phyloP scores from a whole-genome alignment of 768 basidiomycete species.

The Psilocybe sp. region DNA sequence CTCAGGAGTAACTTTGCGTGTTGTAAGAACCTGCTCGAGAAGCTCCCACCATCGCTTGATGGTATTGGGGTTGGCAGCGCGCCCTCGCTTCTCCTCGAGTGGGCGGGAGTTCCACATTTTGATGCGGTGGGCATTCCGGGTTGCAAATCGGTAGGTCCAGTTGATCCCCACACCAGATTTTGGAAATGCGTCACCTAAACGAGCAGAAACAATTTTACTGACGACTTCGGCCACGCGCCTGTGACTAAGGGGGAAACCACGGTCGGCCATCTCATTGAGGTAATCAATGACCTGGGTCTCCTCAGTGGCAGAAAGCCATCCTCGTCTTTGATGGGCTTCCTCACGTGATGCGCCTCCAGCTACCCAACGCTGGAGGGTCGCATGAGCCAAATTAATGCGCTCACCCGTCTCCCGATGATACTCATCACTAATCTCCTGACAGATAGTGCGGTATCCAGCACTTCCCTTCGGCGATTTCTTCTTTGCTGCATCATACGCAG shows the following conservation, averaged over 20 bases:
- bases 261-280: conserved; percentile 22
- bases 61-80: conserved; percentile 33
- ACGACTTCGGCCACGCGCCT: conserved; percentile 29
- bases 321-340: conserved; percentile 1
- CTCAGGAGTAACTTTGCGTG: conserved; percentile 20
- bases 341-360: no score
- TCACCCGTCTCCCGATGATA: conserved; percentile 9
- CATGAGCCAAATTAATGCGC: conserved; percentile 12
- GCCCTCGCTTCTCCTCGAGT: conserved; percentile 31
- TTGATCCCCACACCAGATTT: conserved; percentile 29
- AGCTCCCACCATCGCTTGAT: conserved; percentile 32
- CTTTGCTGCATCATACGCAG: conserved; percentile 3
- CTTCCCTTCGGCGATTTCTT: background rate
- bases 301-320: conserved; percentile 20
- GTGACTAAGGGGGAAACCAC: conserved; percentile 34
- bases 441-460: conserved; percentile 2
- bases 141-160: conserved; percentile 30
- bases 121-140: conserved; percentile 24
- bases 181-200: conserved; percentile 26
- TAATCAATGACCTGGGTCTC: conserved; percentile 26
- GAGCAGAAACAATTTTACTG: conserved; percentile 25
- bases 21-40: conserved; percentile 20
- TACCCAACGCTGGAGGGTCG: conserved; percentile 9
- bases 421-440: background rate
- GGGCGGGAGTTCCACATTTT: conserved; percentile 26